A percentile compares a stretch with the other conserved stretches of the same genome.
Evolutionary conservation across 1,139 yeast genomes (phyloP).

Genomic region (Suzukiozyma palmioleophila): DNA sequence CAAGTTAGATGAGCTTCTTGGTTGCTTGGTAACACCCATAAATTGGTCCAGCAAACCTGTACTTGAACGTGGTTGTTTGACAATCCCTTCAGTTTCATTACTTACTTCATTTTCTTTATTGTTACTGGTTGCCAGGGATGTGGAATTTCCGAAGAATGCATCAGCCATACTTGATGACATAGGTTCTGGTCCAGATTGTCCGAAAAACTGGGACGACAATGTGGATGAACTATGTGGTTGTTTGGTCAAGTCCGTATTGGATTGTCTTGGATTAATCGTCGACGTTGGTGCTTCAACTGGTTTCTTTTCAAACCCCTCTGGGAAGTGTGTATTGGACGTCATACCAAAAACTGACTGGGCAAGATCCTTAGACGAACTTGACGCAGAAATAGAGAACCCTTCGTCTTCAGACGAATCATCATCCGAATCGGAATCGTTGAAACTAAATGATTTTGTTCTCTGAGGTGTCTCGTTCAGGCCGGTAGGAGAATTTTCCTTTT

Average conservation of each 20-base stretch:
- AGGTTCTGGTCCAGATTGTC: background rate
- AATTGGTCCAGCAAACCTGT: constrained; percentile 34
- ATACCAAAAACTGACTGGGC: constrained; percentile 42
- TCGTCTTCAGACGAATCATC: constrained; percentile 25
- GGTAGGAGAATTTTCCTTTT: background rate
- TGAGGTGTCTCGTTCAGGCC: constrained; percentile 5
- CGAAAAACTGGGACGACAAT: constrained; percentile 32
- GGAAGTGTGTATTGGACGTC: constrained; percentile 16
- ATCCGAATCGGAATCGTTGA: constrained; percentile 17
- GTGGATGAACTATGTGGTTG: constrained; percentile 42
- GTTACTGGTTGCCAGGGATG: background rate
- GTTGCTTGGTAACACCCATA: constrained; percentile 14
- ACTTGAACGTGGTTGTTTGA: constrained; percentile 41
- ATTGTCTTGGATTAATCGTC: constrained; percentile 31
- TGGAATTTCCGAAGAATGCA: background rate
- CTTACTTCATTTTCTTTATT: background rate
- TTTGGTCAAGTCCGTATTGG: constrained; percentile 33
- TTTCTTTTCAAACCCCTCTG: constrained; percentile 14
- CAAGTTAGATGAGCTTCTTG: constrained; percentile 4
- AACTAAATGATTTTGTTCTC: constrained; percentile 9
- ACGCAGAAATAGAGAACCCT: constrained; percentile 39
- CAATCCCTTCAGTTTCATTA: constrained; percentile 15
- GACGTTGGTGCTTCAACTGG: constrained; percentile 27
- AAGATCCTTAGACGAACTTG: constrained; percentile 42
- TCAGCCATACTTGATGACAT: background rate